A percentile compares a stretch with the other conserved stretches of the same genome.
Evolutionary conservation across 495 filamentous ascomycete species (phyloP).

Genomic region (Aspergillus kassunensis): DNA sequence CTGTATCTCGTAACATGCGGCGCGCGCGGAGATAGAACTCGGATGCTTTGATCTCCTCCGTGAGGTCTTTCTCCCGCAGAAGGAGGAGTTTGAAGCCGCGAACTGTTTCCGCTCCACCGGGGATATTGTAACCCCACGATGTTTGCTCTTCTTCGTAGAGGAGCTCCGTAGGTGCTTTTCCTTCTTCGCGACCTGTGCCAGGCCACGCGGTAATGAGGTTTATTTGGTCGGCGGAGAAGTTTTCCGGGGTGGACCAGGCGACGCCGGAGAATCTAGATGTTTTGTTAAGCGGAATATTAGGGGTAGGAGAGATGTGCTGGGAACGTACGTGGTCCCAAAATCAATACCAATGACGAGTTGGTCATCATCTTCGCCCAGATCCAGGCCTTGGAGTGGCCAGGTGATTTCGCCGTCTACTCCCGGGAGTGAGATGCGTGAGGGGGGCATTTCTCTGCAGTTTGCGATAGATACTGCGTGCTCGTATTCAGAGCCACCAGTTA

Average conservation of each 20-base stretch:
- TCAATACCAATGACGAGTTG: conserved; percentile 5
- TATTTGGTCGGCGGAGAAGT: conserved; percentile 4
- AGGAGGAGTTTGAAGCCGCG: conserved; percentile 7
- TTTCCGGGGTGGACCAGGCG: conserved; percentile 7
- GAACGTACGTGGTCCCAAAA: conserved; percentile 1
- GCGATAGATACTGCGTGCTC: no score
- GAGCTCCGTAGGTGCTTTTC: conserved; percentile 6
- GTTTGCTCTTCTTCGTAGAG: conserved; percentile 4
- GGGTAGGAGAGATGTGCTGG: no score
- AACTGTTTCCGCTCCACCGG: conserved; percentile 1
- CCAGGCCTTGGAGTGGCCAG: neutral
- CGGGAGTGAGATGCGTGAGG: neutral
- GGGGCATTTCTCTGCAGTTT: neutral
- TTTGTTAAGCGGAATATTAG: neutral
- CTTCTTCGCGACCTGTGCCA: conserved; percentile 7
- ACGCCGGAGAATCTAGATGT: conserved; percentile 4
- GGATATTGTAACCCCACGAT: conserved; percentile 7
- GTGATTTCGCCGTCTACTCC: neutral
- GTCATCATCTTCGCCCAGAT: neutral
- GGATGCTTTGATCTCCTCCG: neutral
- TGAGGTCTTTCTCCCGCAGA: conserved; percentile 2
- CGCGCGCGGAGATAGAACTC: conserved; percentile 4
- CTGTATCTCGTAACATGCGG: neutral
- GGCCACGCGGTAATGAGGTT: conserved; percentile 7
- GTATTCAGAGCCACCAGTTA: no score